Conservation (phyloP, 2,329 filamentous ascomycete genomes). For the Hypoxylon sp. region DNA sequence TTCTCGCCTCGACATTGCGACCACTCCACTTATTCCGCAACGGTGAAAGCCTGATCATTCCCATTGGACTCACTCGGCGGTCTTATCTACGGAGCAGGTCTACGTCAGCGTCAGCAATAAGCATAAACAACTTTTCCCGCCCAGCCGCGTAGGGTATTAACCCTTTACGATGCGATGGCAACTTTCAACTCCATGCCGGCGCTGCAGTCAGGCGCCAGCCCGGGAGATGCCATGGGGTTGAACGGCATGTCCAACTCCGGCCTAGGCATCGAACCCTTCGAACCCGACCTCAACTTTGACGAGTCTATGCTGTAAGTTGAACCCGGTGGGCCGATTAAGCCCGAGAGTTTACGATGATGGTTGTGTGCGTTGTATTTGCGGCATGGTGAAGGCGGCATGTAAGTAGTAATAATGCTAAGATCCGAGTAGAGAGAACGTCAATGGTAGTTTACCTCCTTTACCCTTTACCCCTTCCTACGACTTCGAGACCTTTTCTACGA, state of each 20-base stretch:
- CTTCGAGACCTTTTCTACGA: slow-evolving; percentile 69
- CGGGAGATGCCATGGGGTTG: slow-evolving; percentile 62
- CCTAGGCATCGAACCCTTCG: slow-evolving; percentile 65
- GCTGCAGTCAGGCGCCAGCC: slow-evolving; percentile 59
- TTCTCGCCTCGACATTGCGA: slow-evolving; percentile 13
- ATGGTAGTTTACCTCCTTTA: slow-evolving; percentile 57
- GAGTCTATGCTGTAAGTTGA: slow-evolving; percentile 67
- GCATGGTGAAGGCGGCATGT: slow-evolving; percentile 11
- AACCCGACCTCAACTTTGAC: slow-evolving; percentile 66
- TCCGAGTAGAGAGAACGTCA: slow-evolving; percentile 57
- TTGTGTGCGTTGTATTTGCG: slow-evolving; percentile 1
- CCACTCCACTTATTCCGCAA: slow-evolving; percentile 27
- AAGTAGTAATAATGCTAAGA: slow-evolving; percentile 43
- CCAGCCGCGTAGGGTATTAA: slow-evolving; percentile 40
- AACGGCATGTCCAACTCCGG: slow-evolving; percentile 55
- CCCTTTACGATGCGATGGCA: slow-evolving; percentile 66
- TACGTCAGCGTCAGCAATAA: slow-evolving; percentile 38
- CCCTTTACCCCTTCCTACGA: slow-evolving; percentile 72
- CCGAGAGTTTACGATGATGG: slow-evolving; percentile 4
- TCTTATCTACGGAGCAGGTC: slow-evolving; percentile 5
- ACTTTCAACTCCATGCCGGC: slow-evolving; percentile 69
- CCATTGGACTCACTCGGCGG: slow-evolving; percentile 11
- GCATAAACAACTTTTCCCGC: slow-evolving; percentile 24
- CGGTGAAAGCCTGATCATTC: slow-evolving; percentile 20
- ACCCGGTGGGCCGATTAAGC: slow-evolving; percentile 21